Conservation (phyloP, 169 alveolate genomes). For the Cryptosporidium felis region DNA sequence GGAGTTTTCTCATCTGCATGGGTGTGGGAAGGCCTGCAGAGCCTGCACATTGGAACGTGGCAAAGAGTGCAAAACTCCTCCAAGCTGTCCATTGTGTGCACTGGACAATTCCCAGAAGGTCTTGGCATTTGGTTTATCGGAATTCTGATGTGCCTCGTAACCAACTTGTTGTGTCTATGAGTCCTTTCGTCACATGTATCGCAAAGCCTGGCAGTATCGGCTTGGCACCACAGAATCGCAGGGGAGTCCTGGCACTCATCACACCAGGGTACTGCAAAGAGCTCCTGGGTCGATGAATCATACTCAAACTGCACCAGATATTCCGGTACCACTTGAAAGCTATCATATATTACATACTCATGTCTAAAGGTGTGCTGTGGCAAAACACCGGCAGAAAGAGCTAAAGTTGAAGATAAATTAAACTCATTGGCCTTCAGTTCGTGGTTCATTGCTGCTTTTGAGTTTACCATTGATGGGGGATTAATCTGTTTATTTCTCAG, state of each 20-base stretch:
- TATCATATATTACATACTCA: conserved; percentile 85
- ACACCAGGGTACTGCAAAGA: conserved; percentile 87
- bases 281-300: conserved; percentile 85
- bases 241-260: conserved; percentile 89
- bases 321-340: conserved; percentile 86
- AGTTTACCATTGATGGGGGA: conserved; percentile 66
- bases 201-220: conserved; percentile 88
- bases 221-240: conserved; percentile 86
- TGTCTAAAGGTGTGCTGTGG: conserved; percentile 87
- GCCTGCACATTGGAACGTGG: conserved; percentile 82
- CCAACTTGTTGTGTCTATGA: conserved; percentile 87
- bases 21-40: conserved; percentile 82
- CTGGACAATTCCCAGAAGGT: conserved; percentile 79
- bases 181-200: conserved; percentile 84
- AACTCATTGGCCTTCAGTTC: conserved; percentile 59
- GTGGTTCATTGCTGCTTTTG: conserved; percentile 7
- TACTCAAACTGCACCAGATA: conserved; percentile 86
- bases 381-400: conserved; percentile 81
- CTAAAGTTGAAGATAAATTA: conserved; percentile 43
- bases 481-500: conserved; percentile 58
- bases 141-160: conserved; percentile 86
- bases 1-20: conserved; percentile 76
- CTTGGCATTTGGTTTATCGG: conserved; percentile 87
- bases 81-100: conserved; percentile 78
- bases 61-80: conserved; percentile 82